phyloP scores from a whole-genome alignment of 345 rosid genomes.

The Populus simonii region DNA sequence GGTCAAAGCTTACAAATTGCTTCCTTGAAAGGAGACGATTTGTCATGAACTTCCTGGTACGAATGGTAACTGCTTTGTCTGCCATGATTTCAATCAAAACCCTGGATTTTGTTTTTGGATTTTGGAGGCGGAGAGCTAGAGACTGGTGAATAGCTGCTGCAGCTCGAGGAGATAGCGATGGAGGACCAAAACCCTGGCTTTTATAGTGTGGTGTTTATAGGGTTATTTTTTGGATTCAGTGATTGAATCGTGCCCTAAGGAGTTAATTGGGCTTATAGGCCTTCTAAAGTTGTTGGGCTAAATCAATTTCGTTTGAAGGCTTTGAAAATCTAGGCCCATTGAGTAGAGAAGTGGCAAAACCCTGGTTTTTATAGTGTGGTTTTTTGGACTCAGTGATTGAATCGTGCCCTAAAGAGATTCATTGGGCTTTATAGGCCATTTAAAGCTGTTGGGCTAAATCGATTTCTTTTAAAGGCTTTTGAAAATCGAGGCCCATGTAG shows the following conservation, averaged over 20 bases:
- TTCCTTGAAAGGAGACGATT: slow-evolving; percentile 98
- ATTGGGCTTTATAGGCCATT: not conserved
- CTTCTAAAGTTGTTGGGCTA: not conserved
- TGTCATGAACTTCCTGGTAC: slow-evolving; percentile 95
- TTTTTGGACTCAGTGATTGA: not conserved
- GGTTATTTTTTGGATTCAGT: slow-evolving; percentile 8
- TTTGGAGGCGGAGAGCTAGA: not conserved
- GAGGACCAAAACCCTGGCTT: not conserved
- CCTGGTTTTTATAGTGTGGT: slow-evolving; percentile 21
- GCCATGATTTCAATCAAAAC: slow-evolving; percentile 43
- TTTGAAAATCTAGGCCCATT: not conserved
- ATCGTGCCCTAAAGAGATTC: not conserved
- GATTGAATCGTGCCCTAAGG: not conserved
- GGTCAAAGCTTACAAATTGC: slow-evolving; percentile 66
- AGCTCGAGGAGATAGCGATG: slow-evolving; percentile 16
- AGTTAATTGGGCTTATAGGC: not conserved
- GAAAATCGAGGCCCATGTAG: not conserved
- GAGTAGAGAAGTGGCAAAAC: not conserved
- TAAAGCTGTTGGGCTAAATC: not conserved
- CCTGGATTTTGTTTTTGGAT: not conserved
- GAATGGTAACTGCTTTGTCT: slow-evolving; percentile 85
- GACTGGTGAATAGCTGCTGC: slow-evolving; percentile 4
- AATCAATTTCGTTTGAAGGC: not conserved
- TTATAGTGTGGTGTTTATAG: slow-evolving; percentile 22
- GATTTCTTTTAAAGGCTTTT: too few relatives aligned